A percentile compares a stretch with the other conserved stretches of the same genome.
phyloP scores from a whole-genome alignment of 163 green algal genomes.

The Coccomyxa subellipsoidea region DNA sequence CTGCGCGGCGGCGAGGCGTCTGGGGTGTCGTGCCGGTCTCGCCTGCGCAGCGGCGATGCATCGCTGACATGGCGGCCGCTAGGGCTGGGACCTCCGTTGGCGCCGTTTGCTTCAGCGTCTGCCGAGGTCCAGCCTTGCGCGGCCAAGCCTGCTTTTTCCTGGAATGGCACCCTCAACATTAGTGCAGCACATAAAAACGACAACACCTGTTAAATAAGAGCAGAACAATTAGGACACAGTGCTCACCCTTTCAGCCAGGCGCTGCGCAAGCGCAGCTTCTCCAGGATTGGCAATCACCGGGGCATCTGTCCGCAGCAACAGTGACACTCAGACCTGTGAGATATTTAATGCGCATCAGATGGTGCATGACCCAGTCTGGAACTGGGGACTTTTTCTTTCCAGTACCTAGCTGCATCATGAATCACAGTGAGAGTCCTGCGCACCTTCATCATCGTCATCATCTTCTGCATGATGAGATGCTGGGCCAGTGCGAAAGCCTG shows the following conservation, averaged over 20 bases:
- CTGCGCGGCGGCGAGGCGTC: conserved; percentile 32
- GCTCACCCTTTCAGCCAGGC: conserved; percentile 42
- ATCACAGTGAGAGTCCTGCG: background rate
- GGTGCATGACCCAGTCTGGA: background rate
- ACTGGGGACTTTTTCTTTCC: conserved; percentile 15
- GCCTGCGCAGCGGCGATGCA: conserved; percentile 23
- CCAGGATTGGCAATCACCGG: conserved; percentile 57
- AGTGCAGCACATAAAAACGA: too few relatives aligned
- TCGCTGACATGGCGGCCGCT: conserved; percentile 18
- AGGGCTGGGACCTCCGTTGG: background rate
- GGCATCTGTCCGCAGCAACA: conserved; percentile 36
- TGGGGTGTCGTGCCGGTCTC: background rate
- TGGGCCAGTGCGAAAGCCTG: conserved; percentile 22
- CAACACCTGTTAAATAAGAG: too few relatives aligned
- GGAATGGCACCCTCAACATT: background rate
- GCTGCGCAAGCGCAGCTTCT: conserved; percentile 14
- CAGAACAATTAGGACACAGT: too few relatives aligned
- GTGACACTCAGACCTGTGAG: background rate
- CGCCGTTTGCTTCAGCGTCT: background rate
- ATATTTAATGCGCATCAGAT: background rate
- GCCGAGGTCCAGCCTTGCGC: background rate
- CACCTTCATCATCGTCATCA: conserved; percentile 3
- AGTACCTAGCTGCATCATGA: background rate
- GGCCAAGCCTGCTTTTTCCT: conserved; percentile 8
- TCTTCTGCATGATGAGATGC: background rate